A percentile compares a stretch with the other conserved stretches of the same genome.
Conservation (phyloP, 2,329 filamentous ascomycete genomes). For the Tetracladium maxilliforme region DNA sequence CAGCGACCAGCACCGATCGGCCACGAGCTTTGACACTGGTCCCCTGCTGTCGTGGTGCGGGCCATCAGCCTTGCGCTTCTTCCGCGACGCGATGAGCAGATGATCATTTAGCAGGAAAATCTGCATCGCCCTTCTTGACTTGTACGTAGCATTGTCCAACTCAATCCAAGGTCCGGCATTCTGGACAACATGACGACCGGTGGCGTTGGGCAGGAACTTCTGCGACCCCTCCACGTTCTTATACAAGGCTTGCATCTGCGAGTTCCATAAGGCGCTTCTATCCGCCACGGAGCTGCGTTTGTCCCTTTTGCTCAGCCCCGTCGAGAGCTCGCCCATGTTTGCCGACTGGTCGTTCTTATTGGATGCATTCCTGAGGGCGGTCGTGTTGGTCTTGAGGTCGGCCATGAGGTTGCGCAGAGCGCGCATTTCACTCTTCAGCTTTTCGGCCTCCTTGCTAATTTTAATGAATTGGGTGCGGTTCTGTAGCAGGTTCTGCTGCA, state of each 20-base stretch:
- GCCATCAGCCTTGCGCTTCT: slow-evolving; percentile 77
- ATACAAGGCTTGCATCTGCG: slow-evolving; percentile 65
- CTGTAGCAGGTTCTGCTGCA: slow-evolving; percentile 92
- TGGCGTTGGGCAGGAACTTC: slow-evolving; percentile 82
- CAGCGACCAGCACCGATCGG: slow-evolving; percentile 87
- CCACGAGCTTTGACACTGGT: slow-evolving; percentile 62
- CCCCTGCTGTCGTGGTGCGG: slow-evolving; percentile 29
- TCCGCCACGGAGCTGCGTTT: slow-evolving; percentile 82
- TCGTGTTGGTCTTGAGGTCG: slow-evolving; percentile 71
- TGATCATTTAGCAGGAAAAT: slow-evolving; percentile 92
- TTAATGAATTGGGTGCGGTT: slow-evolving; percentile 98
- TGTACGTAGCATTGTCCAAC: slow-evolving; percentile 94
- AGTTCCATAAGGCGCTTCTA: slow-evolving; percentile 51
- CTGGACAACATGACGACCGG: slow-evolving; percentile 85
- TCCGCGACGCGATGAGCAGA: slow-evolving; percentile 75
- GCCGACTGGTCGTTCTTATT: no score
- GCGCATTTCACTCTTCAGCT: slow-evolving; percentile 91
- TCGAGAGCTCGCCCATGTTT: slow-evolving; percentile 36
- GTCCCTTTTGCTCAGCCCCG: slow-evolving; percentile 50
- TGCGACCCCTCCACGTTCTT: slow-evolving; percentile 97
- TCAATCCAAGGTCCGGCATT: slow-evolving; percentile 93
- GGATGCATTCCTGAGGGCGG: slow-evolving; percentile 46
- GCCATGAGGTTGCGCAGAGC: slow-evolving; percentile 82
- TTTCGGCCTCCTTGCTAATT: slow-evolving; percentile 97
- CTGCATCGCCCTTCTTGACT: slow-evolving; percentile 76